Evolutionary conservation across 306 rosid species (phyloP).

Genomic region (Quercus parvula): DNA sequence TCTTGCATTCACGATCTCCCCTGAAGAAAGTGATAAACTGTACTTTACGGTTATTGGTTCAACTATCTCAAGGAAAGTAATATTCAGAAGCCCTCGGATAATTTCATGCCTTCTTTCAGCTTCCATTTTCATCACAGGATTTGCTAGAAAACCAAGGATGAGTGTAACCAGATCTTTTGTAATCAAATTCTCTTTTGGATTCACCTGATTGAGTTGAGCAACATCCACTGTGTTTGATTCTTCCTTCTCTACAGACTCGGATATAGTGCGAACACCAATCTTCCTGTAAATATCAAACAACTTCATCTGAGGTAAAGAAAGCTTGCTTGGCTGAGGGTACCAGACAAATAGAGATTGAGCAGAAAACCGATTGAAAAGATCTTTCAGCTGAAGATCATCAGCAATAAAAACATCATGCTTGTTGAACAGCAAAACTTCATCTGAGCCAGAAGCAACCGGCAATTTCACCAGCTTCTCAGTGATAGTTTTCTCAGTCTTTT

Average conservation of each 20-base stretch:
- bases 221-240: constrained; percentile 24
- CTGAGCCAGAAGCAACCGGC: too few relatives aligned
- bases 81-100: constrained; percentile 43
- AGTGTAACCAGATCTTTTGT: constrained; percentile 47
- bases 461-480: too few relatives aligned
- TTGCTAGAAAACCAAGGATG: constrained; percentile 67
- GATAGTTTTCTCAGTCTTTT: too few relatives aligned
- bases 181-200: constrained; percentile 23
- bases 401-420: too few relatives aligned
- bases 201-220: constrained; percentile 10
- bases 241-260: constrained; percentile 46
- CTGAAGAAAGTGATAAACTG: constrained; percentile 6
- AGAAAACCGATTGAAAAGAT: too few relatives aligned
- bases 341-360: constrained; percentile 52
- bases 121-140: constrained; percentile 50
- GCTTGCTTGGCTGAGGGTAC: constrained; percentile 50
- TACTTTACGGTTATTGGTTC: constrained; percentile 48
- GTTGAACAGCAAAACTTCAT: too few relatives aligned
- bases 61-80: constrained; percentile 33
- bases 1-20: too few relatives aligned
- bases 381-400: too few relatives aligned
- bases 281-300: constrained; percentile 45
- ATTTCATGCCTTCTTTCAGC: constrained; percentile 46
- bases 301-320: constrained; percentile 25
- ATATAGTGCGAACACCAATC: constrained; percentile 55